Evolutionary conservation across 352 stramenopile genomes (phyloP).

Genomic region (Labyrinthula sp.): DNA sequence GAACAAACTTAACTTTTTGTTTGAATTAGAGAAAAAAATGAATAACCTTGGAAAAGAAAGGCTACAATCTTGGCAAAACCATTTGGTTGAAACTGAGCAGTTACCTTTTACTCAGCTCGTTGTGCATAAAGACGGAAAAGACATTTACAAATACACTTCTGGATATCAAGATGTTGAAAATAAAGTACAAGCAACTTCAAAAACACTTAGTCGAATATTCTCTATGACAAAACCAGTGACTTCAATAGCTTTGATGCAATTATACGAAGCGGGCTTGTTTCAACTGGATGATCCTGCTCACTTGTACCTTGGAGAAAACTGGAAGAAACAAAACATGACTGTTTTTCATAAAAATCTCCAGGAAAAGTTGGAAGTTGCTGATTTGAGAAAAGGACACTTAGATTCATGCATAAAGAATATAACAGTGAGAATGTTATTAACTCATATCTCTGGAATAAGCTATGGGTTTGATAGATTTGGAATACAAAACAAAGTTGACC

Average conservation of each 20-base stretch:
- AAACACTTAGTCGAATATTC: constrained; percentile 26
- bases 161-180: no score
- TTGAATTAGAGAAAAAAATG: no score
- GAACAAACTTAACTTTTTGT: no score
- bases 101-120: no score
- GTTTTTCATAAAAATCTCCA: constrained; percentile 5
- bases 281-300: constrained; percentile 15
- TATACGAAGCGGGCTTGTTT: constrained; percentile 18
- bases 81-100: no score
- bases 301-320: constrained; percentile 14
- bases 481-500: constrained; percentile 3
- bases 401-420: constrained; percentile 28
- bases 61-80: no score
- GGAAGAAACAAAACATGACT: constrained; percentile 24
- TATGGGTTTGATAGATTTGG: constrained; percentile 12
- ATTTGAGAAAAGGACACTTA: no score
- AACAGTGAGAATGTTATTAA: constrained; percentile 5
- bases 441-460: constrained; percentile 12
- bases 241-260: constrained; percentile 14
- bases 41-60: no score
- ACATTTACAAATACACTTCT: no score
- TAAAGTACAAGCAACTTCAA: no score
- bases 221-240: constrained; percentile 26
- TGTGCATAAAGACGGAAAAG: no score
- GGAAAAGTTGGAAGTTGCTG: constrained; percentile 4